Percentiles rank a stretch among this genome's conserved stretches.
Evolutionary conservation across 2,329 filamentous ascomycete genomes (phyloP).

Genomic region (Colletotrichum sp.): DNA sequence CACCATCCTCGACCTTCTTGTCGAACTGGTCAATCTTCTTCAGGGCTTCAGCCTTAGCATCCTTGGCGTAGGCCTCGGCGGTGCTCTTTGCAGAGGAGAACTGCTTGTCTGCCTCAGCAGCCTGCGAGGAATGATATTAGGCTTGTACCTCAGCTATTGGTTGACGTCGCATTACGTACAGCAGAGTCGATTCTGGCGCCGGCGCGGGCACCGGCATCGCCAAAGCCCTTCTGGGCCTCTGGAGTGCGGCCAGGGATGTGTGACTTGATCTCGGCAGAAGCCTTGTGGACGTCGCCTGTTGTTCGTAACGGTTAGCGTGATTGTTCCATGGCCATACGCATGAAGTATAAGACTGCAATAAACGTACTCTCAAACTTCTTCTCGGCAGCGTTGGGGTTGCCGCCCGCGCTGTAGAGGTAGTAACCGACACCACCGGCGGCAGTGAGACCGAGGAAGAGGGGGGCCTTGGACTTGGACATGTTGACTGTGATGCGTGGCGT

Average conservation of each 20-base stretch:
- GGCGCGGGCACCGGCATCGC: conserved; percentile 48
- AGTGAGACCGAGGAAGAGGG: conserved; percentile 62
- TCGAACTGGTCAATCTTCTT: conserved; percentile 85
- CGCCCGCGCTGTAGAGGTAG: conserved; percentile 90
- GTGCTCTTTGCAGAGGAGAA: conserved; percentile 66
- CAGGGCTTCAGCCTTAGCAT: conserved; percentile 67
- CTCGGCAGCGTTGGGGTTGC: conserved; percentile 81
- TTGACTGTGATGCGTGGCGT: conserved; percentile 21
- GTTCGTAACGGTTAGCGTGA: background rate
- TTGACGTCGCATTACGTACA: conserved; percentile 55
- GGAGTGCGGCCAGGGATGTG: conserved; percentile 68
- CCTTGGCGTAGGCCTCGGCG: conserved; percentile 64
- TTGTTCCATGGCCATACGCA: background rate
- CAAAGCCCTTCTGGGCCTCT: conserved; percentile 69
- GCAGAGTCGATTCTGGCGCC: conserved; percentile 72
- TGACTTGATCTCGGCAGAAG: conserved; percentile 69
- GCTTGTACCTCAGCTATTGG: background rate
- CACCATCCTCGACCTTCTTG: conserved; percentile 78
- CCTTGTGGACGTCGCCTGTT: conserved; percentile 77
- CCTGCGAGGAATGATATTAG: conserved; percentile 42
- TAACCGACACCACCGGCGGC: conserved; percentile 77
- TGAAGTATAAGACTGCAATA: background rate
- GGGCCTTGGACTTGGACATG: conserved; percentile 54
- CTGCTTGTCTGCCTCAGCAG: conserved; percentile 68
- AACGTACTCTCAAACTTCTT: conserved; percentile 82